These are phyloP conservation scores for Rhodotorula sphaerocarpa DNA, from an alignment of 768 basidiomycete species.

Conservation along the genomic window DNA sequence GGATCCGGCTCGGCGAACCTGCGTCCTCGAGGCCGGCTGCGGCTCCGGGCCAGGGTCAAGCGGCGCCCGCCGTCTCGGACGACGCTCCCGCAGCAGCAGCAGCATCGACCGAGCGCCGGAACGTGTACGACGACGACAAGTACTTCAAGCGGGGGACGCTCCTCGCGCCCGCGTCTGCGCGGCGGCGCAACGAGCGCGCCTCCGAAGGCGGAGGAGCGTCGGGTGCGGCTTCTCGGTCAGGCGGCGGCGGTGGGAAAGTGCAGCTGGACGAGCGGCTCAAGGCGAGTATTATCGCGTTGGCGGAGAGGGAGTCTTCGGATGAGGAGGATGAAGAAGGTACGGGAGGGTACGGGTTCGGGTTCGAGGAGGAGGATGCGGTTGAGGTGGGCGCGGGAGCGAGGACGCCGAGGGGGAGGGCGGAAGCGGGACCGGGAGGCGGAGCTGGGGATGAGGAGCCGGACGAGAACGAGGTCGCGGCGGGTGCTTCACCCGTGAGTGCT, in stretches of 20 bases:
- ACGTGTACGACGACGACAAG: slow-evolving; percentile 65
- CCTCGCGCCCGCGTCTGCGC: not conserved
- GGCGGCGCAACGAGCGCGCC: slow-evolving; percentile 1
- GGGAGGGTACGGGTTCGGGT: too few relatives aligned
- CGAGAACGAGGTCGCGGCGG: slow-evolving; percentile 45
- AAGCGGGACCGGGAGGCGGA: too few relatives aligned
- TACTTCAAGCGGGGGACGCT: slow-evolving; percentile 49
- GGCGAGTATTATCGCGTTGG: slow-evolving; percentile 67
- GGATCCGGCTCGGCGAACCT: not conserved
- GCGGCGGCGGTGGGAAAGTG: too few relatives aligned
- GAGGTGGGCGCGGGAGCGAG: not conserved
- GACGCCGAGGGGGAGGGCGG: slow-evolving; percentile 16
- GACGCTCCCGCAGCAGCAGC: slow-evolving; percentile 36
- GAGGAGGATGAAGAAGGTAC: slow-evolving; percentile 12
- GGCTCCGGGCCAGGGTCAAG: slow-evolving; percentile 2
- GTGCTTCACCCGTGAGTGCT: not conserved
- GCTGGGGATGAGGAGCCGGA: slow-evolving; percentile 43
- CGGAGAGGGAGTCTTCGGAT: slow-evolving; percentile 53
- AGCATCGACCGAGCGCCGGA: slow-evolving; percentile 48
- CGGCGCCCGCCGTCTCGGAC: too few relatives aligned
- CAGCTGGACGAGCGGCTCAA: slow-evolving; percentile 59
- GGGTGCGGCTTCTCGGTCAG: too few relatives aligned
- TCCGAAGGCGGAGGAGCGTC: too few relatives aligned
- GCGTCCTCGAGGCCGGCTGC: slow-evolving; percentile 29
- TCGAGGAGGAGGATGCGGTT: not conserved